Percentiles rank a stretch among this genome's conserved stretches.
phyloP scores from a whole-genome alignment of 805 yeast genomes.

The Sugiyamaella smithiae region DNA sequence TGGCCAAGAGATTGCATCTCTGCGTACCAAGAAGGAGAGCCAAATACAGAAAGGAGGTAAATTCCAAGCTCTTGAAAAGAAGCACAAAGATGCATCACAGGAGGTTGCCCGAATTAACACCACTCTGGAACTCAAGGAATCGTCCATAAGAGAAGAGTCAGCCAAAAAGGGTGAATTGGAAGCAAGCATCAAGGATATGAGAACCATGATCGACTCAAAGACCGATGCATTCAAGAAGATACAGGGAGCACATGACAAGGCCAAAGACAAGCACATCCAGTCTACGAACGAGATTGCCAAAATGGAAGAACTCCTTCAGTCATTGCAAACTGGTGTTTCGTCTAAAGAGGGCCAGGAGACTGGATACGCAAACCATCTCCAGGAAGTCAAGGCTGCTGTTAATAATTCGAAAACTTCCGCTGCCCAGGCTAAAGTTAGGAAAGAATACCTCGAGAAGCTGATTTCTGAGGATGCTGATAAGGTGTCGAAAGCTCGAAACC shows the following conservation, averaged over 20 bases:
- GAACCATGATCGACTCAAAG: slow-evolving; percentile 21
- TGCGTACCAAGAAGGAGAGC: slow-evolving; percentile 50
- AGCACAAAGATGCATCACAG: slow-evolving; percentile 57
- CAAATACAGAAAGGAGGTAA: slow-evolving; percentile 61
- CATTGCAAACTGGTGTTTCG: slow-evolving; percentile 86
- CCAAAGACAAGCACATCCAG: slow-evolving; percentile 44
- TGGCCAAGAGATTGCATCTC: slow-evolving; percentile 56
- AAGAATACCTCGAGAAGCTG: slow-evolving; percentile 55
- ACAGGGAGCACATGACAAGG: slow-evolving; percentile 45
- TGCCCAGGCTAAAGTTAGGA: slow-evolving; percentile 58
- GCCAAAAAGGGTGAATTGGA: slow-evolving; percentile 37
- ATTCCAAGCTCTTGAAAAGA: slow-evolving; percentile 55
- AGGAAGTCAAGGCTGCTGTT: slow-evolving; percentile 55
- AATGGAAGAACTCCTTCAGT: slow-evolving; percentile 77
- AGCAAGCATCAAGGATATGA: slow-evolving; percentile 37
- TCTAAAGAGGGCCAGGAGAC: slow-evolving; percentile 72
- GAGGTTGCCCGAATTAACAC: slow-evolving; percentile 68
- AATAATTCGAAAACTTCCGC: slow-evolving; percentile 53
- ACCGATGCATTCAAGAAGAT: slow-evolving; percentile 38
- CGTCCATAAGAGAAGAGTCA: slow-evolving; percentile 56
- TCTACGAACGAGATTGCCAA: slow-evolving; percentile 48
- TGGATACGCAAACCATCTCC: slow-evolving; percentile 73
- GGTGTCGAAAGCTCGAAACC: slow-evolving; percentile 50
- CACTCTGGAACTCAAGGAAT: slow-evolving; percentile 52
- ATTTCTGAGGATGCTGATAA: slow-evolving; percentile 38